Conservation (phyloP, 192 early-diverging fungal genomes). For the Backusella tarrabulga region DNA sequence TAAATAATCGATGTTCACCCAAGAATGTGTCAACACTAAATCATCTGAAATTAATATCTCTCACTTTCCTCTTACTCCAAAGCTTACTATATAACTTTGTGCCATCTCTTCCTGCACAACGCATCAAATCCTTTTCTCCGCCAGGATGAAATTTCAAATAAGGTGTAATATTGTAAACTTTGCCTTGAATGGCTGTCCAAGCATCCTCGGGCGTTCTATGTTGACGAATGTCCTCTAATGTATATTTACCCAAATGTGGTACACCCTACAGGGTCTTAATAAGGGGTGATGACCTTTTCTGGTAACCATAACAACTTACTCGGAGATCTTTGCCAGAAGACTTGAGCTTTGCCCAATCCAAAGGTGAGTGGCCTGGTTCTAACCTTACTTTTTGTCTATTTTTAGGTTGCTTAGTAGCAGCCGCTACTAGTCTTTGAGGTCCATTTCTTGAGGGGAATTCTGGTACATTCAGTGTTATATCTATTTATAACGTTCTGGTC, state of each 20-base stretch:
- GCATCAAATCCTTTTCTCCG: slow-evolving; percentile 75
- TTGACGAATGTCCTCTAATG: slow-evolving; percentile 67
- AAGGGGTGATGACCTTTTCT: not conserved
- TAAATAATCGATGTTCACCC: slow-evolving; percentile 93
- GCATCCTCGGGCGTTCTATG: slow-evolving; percentile 80
- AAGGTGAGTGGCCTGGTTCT: slow-evolving; percentile 82
- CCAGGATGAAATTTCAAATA: slow-evolving; percentile 94
- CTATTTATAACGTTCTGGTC: not conserved
- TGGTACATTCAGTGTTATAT: slow-evolving; percentile 18
- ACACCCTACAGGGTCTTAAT: slow-evolving; percentile 45
- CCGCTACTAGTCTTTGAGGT: slow-evolving; percentile 37
- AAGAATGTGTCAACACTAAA: slow-evolving; percentile 76
- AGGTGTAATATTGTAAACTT: slow-evolving; percentile 89
- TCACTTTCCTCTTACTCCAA: not conserved
- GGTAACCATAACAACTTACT: slow-evolving; percentile 27
- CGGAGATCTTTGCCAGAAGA: slow-evolving; percentile 70
- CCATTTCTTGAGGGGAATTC: slow-evolving; percentile 39
- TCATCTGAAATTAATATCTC: not conserved
- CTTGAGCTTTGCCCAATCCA: slow-evolving; percentile 92
- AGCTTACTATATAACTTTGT: not conserved
- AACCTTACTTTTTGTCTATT: slow-evolving; percentile 75
- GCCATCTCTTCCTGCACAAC: slow-evolving; percentile 27
- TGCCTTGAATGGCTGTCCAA: slow-evolving; percentile 89
- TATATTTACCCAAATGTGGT: slow-evolving; percentile 54
- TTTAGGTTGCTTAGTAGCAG: slow-evolving; percentile 34